These are phyloP conservation scores for Pachysandra terminalis DNA, from an alignment of 164 flowering plant genomes.

Conservation along the genomic window DNA sequence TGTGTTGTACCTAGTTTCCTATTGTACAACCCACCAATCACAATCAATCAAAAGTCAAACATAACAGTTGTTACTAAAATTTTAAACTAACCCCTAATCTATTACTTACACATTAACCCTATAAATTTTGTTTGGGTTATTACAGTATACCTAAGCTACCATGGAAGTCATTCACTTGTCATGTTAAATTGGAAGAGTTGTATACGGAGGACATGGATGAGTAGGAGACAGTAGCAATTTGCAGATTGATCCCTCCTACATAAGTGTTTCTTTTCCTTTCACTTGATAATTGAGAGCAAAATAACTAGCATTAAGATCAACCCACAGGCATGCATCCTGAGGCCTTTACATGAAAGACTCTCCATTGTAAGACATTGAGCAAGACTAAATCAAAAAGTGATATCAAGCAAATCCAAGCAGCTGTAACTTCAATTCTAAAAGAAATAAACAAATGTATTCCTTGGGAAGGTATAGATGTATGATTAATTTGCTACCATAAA, in stretches of 20 bases:
- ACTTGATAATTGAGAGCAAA: neutral
- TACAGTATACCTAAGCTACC: neutral
- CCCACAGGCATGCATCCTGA: neutral
- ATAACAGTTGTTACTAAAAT: no score
- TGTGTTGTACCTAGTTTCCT: no score
- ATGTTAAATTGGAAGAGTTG: neutral
- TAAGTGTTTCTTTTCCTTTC: no score
- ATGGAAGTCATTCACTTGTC: neutral
- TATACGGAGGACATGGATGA: neutral
- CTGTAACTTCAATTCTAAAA: no score
- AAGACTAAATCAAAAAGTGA: no score
- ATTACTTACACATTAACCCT: no score
- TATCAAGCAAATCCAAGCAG: no score
- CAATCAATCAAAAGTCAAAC: no score
- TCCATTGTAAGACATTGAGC: neutral
- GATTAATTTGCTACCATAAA: neutral
- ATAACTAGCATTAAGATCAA: neutral
- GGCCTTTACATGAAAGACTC: neutral
- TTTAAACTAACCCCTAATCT: no score
- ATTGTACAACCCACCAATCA: no score
- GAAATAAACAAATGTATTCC: no score
- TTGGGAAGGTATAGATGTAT: neutral
- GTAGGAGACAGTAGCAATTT: neutral
- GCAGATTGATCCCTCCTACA: neutral
- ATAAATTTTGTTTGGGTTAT: no score